Conservation (phyloP, 164 flowering plant genomes). For the Brasenia schreberi region DNA sequence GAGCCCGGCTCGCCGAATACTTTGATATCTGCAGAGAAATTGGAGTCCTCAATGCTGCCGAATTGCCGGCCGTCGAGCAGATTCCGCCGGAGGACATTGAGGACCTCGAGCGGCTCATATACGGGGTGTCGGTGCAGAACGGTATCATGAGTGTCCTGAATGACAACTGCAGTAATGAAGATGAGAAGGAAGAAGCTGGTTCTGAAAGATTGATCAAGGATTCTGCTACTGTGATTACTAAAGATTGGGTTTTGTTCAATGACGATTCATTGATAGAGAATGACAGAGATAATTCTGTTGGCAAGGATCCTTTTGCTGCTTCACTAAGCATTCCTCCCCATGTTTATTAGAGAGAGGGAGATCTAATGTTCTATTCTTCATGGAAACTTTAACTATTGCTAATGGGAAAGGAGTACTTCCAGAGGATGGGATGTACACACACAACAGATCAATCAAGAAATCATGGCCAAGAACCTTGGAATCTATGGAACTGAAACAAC, state of each 20-base stretch:
- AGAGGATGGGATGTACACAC: no score
- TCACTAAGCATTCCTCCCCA: background rate
- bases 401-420: no score
- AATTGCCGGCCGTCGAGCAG: constrained; percentile 32
- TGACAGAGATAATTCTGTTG: background rate
- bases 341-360: constrained; percentile 1
- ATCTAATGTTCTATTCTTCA: background rate
- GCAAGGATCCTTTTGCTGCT: constrained; percentile 4
- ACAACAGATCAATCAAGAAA: no score
- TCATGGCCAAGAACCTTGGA: no score
- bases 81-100: constrained; percentile 54
- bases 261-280: constrained; percentile 22
- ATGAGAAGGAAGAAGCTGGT: constrained; percentile 5
- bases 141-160: background rate
- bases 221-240: constrained; percentile 31
- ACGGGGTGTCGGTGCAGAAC: constrained; percentile 11
- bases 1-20: constrained; percentile 29
- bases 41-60: constrained; percentile 42
- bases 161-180: constrained; percentile 1
- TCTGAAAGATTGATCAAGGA: background rate
- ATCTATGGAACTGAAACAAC: no score
- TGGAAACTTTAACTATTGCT: no score
- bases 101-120: constrained; percentile 42
- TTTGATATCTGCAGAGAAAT: constrained; percentile 42
- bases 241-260: constrained; percentile 62